Conservation (phyloP, 2,329 filamentous ascomycete species). For the Stagonosporopsis chrysanthemi region DNA sequence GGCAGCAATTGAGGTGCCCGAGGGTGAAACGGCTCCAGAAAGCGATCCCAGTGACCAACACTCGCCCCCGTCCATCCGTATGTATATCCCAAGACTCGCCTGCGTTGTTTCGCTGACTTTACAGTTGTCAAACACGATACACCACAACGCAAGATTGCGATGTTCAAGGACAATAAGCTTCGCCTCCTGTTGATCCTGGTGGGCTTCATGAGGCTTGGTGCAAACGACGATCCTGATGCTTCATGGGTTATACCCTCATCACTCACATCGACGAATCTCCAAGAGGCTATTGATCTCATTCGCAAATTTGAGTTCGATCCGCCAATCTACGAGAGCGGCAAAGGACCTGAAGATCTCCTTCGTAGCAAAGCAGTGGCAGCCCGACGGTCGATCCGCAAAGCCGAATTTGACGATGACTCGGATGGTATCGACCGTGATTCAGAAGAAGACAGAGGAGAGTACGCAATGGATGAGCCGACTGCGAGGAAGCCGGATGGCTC, state of each 20-base stretch:
- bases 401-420: conserved; percentile 74
- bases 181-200: conserved; percentile 82
- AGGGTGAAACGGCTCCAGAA: conserved; percentile 40
- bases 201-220: conserved; percentile 70
- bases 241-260: conserved; percentile 78
- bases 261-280: conserved; percentile 69
- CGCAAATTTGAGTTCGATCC: conserved; percentile 81
- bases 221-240: conserved; percentile 76
- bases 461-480: conserved; percentile 73
- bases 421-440: conserved; percentile 66
- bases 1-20: conserved; percentile 43
- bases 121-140: conserved; percentile 63
- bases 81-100: conserved; percentile 17
- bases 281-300: conserved; percentile 74
- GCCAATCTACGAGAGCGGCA: conserved; percentile 77
- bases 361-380: conserved; percentile 68
- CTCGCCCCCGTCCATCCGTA: conserved; percentile 56
- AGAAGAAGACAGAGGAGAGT: conserved; percentile 65
- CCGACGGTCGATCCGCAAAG: conserved; percentile 53
- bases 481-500: conserved; percentile 61
- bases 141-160: conserved; percentile 71
- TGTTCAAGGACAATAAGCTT: conserved; percentile 90
- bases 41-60: conserved; percentile 42
- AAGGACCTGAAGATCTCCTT: conserved; percentile 78
- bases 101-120: conserved; percentile 28